phyloP scores from a whole-genome alignment of 1,284 basidiomycete species.

The Tylopilus microsporus region DNA sequence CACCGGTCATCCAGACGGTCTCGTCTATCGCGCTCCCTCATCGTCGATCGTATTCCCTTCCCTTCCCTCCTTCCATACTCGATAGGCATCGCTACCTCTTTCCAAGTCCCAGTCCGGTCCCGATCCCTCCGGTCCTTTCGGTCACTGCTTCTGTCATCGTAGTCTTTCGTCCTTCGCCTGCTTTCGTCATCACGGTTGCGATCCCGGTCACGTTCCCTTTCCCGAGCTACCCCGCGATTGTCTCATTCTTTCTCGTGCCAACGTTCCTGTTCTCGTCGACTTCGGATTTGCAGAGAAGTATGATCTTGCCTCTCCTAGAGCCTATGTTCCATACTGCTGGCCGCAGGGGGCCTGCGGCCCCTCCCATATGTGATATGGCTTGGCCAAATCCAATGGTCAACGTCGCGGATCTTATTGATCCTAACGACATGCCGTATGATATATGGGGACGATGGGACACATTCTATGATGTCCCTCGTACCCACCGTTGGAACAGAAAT shows the following conservation, averaged over 20 bases:
- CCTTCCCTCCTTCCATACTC: slow-evolving; percentile 23
- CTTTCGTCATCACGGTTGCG: slow-evolving; percentile 6
- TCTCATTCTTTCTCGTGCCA: slow-evolving; percentile 54
- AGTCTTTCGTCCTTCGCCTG: slow-evolving; percentile 12
- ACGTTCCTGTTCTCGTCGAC: slow-evolving; percentile 81
- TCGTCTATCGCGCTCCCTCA: slow-evolving; percentile 24
- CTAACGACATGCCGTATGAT: no score
- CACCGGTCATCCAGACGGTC: slow-evolving; percentile 20
- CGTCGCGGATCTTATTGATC: no score
- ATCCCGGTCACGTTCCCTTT: no score
- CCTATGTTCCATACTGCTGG: no score
- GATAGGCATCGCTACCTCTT: slow-evolving; percentile 22
- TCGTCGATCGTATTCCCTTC: slow-evolving; percentile 7
- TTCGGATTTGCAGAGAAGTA: slow-evolving; percentile 90
- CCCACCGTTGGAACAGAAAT: no score
- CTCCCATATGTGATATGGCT: no score
- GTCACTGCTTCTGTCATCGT: slow-evolving; percentile 18
- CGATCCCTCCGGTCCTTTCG: slow-evolving; percentile 18
- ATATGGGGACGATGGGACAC: no score
- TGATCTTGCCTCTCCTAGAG: slow-evolving; percentile 51
- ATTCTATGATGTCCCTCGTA: no score
- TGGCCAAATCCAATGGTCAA: no score
- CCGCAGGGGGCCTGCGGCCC: no score
- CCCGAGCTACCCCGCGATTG: not conserved
- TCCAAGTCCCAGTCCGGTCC: slow-evolving; percentile 20